Conservation (phyloP, 352 stramenopile genomes). For the Globisporangium irregulare region DNA sequence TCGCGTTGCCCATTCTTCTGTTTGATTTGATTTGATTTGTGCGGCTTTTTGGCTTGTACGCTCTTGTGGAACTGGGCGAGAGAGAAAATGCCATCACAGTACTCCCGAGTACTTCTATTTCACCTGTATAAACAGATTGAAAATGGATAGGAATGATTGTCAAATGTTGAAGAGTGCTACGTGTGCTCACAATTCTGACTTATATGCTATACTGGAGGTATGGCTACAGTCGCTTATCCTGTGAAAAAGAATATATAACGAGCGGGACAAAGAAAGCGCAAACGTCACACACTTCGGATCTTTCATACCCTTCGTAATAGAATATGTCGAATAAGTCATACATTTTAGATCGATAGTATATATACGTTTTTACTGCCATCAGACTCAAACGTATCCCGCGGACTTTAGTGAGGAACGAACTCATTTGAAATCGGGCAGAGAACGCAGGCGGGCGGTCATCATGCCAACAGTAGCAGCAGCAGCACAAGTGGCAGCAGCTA, state of each 20-base stretch:
- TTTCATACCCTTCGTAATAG: not conserved
- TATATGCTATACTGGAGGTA: not conserved
- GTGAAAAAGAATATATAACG: not conserved
- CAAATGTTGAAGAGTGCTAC: not conserved
- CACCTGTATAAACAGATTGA: not conserved
- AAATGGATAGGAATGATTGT: not conserved
- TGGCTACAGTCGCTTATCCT: not conserved
- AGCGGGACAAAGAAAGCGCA: not conserved
- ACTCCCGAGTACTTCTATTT: not conserved
- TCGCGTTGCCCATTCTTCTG: slow-evolving; percentile 61
- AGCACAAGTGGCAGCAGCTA: not conserved
- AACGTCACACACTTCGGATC: not conserved
- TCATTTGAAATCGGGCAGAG: not conserved
- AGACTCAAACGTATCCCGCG: not conserved
- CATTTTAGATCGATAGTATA: not conserved
- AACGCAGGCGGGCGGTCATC: not conserved
- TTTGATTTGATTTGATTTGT: slow-evolving; percentile 4
- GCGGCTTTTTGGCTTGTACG: slow-evolving; percentile 1
- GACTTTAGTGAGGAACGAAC: not conserved
- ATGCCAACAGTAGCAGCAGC: not conserved
- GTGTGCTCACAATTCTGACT: not conserved
- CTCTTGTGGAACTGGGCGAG: not conserved
- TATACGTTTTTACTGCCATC: not conserved
- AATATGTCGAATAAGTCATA: not conserved
- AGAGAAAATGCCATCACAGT: not conserved